A percentile compares a stretch with the other conserved stretches of the same genome.
phyloP scores from a whole-genome alignment of 140 eudicot genomes.

The Stevia rebaudiana region DNA sequence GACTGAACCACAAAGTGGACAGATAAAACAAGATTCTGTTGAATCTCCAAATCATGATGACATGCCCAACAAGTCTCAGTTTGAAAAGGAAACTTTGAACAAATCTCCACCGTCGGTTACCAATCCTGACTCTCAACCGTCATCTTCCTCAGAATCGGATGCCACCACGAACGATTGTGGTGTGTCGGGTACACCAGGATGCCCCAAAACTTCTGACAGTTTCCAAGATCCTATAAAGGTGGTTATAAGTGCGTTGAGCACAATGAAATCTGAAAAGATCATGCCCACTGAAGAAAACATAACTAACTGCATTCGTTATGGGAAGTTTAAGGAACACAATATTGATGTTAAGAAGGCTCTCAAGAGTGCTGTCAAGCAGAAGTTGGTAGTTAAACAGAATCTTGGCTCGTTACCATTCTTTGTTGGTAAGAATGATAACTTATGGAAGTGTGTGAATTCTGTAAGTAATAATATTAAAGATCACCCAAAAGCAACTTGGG shows the following conservation, averaged over 20 bases:
- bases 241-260: constrained; percentile 70
- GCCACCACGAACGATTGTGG: constrained; percentile 32
- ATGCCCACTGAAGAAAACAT: constrained; percentile 82
- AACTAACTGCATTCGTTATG: constrained; percentile 66
- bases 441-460: constrained; percentile 86
- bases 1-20: neutral
- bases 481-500: constrained; percentile 69
- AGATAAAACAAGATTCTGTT: constrained; percentile 33
- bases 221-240: constrained; percentile 74
- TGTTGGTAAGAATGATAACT: constrained; percentile 64
- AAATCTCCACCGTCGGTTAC: constrained; percentile 19
- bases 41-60: constrained; percentile 33
- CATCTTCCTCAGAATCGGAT: constrained; percentile 36
- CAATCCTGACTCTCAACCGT: constrained; percentile 28
- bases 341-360: constrained; percentile 86
- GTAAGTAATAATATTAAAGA: constrained; percentile 45
- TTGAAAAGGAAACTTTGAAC: constrained; percentile 30
- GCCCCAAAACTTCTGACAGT: constrained; percentile 68
- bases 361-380: constrained; percentile 68
- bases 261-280: constrained; percentile 72
- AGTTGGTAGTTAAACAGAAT: constrained; percentile 59
- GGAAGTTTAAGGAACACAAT: constrained; percentile 54
- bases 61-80: constrained; percentile 32
- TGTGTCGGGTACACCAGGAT: constrained; percentile 69
- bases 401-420: constrained; percentile 48